These are phyloP conservation scores for Heterobasidion parviporum DNA, from an alignment of 1,284 basidiomycete species.

Conservation along the genomic window DNA sequence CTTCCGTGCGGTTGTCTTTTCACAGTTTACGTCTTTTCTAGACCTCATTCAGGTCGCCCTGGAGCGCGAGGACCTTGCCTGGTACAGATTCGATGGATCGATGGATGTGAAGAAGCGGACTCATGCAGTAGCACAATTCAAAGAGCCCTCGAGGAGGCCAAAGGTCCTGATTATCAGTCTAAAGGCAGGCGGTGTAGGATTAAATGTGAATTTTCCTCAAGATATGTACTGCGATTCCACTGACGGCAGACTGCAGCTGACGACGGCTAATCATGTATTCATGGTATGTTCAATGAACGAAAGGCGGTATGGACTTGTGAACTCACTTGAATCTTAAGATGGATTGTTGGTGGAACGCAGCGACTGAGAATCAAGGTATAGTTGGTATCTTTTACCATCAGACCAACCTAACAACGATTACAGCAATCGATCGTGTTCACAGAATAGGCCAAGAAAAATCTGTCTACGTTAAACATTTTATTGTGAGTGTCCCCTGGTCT, in stretches of 20 bases:
- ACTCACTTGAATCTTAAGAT: conserved; percentile 41
- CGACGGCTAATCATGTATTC: conserved; percentile 76
- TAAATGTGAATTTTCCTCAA: conserved; percentile 52
- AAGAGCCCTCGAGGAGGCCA: conserved; percentile 53
- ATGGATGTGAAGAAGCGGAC: conserved; percentile 86
- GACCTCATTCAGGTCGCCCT: conserved; percentile 77
- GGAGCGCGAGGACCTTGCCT: conserved; percentile 65
- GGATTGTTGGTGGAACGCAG: conserved; percentile 96
- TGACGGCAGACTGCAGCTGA: conserved; percentile 40
- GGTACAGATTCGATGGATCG: conserved; percentile 87
- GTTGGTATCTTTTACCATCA: neutral
- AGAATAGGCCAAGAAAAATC: conserved; percentile 78
- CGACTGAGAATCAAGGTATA: conserved; percentile 83
- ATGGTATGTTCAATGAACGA: conserved; percentile 44
- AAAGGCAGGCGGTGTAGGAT: conserved; percentile 91
- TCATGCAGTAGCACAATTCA: conserved; percentile 71
- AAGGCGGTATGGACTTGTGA: neutral
- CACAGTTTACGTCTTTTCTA: conserved; percentile 79
- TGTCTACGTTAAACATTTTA: conserved; percentile 88
- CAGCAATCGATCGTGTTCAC: conserved; percentile 76
- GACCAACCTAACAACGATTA: neutral
- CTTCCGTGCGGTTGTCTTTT: conserved; percentile 85
- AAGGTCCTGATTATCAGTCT: conserved; percentile 84
- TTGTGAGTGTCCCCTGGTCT: conserved; percentile 42
- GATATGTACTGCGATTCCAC: neutral